Conservation (phyloP, 2,329 filamentous ascomycete genomes). For the Exophiala calicioides region DNA sequence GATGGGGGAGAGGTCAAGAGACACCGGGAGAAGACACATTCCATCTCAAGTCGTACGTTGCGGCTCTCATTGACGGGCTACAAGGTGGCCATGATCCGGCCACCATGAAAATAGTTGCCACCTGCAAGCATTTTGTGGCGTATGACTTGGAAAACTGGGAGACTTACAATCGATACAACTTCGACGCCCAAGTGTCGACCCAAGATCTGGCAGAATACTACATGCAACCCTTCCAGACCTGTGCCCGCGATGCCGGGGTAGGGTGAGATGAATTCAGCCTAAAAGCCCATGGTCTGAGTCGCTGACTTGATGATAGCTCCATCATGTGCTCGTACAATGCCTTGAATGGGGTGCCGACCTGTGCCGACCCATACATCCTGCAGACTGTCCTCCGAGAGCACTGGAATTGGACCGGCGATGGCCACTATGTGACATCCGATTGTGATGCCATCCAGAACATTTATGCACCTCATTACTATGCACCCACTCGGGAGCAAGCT, state of each 20-base stretch:
- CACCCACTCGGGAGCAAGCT: conserved; percentile 45
- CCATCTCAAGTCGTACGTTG: conserved; percentile 54
- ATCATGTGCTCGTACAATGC: conserved; percentile 66
- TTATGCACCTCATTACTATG: conserved; percentile 55
- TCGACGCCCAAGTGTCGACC: conserved; percentile 52
- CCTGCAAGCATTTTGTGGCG: conserved; percentile 62
- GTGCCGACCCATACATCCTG: conserved; percentile 63
- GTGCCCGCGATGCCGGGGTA: conserved; percentile 56
- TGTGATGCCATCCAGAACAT: conserved; percentile 65
- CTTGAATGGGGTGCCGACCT: conserved; percentile 66
- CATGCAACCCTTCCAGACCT: conserved; percentile 65
- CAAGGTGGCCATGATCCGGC: conserved; percentile 49
- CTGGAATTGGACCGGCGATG: conserved; percentile 63
- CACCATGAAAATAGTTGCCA: conserved; percentile 53
- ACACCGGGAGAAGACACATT: conserved; percentile 61
- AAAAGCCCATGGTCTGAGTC: not conserved
- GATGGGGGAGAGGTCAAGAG: conserved; percentile 64
- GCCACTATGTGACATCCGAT: conserved; percentile 66
- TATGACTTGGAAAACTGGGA: conserved; percentile 58
- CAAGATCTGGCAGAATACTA: conserved; percentile 71
- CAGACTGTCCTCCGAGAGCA: conserved; percentile 64
- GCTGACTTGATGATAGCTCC: conserved; percentile 47
- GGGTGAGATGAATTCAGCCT: conserved; percentile 16
- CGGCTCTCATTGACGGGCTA: conserved; percentile 56
- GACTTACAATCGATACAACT: conserved; percentile 51